Base-by-base conservation (phyloP, 108 stramenopile genomes). In the Bacterosira constricta region DNA sequence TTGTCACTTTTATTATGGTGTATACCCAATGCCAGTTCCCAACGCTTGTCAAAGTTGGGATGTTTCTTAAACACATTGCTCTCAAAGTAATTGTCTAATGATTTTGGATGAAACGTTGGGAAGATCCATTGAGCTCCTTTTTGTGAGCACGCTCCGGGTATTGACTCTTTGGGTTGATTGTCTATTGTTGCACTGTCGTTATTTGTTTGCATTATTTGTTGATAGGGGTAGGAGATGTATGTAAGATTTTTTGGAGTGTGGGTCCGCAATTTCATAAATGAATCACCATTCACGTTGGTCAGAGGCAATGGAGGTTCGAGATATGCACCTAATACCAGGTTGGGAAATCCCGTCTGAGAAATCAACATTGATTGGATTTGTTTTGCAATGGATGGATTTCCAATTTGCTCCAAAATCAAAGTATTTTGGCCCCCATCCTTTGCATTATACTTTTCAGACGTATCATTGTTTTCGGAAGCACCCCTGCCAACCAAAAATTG, bases 41-140 rank as follows among this genome's bases (percentile, higher is more conserved):
- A 75, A 15, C 74, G 52, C 12, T 61, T 66, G 30, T 60, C 49
- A 60, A 51, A 75, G 26, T 59, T 66, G n/a, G 46, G 45, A 30
- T 52, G 30, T 44, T 60, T 66, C 47, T 57, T 47, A 10, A 60
- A 59, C 10, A 75, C 74, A 60, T 66, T 75, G 20, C 49, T 47
- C 31, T 59, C 74, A 34, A 75, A 75, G 44, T 60, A 42, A 44
- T 66, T 10, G 11, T 75, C 74, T 32, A 75, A 12, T n/a, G 49
- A 36, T 11, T 54, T 29, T 66, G 64, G 74, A 52, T 75, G 74
- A 41, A 50, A 75, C n/a, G 74, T 75, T 3, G 74, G 74, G 21
- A 75, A 54, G 4, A 52, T 66, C 74, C 74, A 75, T 44, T 75
- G 74, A 4, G 74, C 64, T 31, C 74, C 74, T 6, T 61, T 60